Evolutionary conservation across 257 asterid species (phyloP).

Genomic region (Petunia secreta): DNA sequence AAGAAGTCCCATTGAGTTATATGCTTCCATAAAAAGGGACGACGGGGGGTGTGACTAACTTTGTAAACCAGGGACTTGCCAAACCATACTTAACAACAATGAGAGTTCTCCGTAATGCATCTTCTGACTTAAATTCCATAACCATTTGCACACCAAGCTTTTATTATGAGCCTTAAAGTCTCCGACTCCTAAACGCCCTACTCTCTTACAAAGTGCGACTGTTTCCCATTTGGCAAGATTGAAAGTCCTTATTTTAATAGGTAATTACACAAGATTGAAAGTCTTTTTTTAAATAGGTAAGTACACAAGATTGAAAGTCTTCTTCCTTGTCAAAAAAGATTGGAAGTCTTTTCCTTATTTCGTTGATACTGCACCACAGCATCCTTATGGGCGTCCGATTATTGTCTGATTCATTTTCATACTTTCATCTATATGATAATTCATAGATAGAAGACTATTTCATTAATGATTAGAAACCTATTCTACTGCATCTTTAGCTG

Average conservation of each 20-base stretch:
- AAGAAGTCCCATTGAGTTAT: neutral
- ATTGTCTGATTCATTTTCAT: conserved; percentile 7
- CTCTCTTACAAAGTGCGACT: too few species aligned
- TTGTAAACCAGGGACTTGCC: neutral
- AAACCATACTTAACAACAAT: neutral
- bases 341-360: too few species aligned
- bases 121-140: neutral
- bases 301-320: too few species aligned
- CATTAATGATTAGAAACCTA: neutral
- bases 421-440: neutral
- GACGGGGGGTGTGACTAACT: neutral
- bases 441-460: neutral
- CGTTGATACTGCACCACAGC: too few species aligned
- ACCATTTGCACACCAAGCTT: neutral
- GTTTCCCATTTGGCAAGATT: too few species aligned
- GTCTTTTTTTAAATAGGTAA: too few species aligned
- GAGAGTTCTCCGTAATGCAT: neutral
- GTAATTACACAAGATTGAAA: too few species aligned
- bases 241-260: too few species aligned
- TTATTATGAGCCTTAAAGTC: too few species aligned
- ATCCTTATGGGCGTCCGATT: neutral
- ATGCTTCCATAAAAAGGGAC: neutral
- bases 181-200: too few species aligned
- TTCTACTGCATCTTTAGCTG: neutral
- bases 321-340: too few species aligned